Conservation (phyloP, 371 early-diverging fungal genomes). For the Mortierella polycephala region DNA sequence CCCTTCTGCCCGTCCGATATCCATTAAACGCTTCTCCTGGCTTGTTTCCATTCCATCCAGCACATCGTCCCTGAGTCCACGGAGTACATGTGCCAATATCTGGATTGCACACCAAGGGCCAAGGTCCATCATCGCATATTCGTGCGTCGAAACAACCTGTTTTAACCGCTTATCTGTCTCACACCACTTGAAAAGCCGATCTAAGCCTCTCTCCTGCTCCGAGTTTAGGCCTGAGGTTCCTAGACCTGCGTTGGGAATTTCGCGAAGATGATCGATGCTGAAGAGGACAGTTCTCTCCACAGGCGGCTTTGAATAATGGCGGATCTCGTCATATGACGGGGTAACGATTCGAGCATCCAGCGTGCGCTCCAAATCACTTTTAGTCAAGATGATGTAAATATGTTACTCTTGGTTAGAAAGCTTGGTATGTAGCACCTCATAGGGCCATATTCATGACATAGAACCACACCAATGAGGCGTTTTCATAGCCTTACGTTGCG, state of each 20-base stretch:
- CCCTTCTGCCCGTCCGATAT: slow-evolving; percentile 6
- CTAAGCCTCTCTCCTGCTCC: slow-evolving; percentile 32
- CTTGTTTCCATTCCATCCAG: background rate
- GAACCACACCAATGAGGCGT: too few relatives aligned
- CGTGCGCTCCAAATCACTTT: slow-evolving; percentile 17
- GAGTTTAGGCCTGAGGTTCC: slow-evolving; percentile 27
- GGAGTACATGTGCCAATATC: slow-evolving; percentile 61
- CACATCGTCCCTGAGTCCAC: slow-evolving; percentile 31
- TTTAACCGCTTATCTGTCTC: slow-evolving; percentile 1
- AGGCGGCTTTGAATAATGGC: slow-evolving; percentile 2
- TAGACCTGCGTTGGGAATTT: too few relatives aligned
- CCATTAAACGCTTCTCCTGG: background rate
- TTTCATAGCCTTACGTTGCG: slow-evolving; percentile 32
- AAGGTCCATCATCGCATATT: slow-evolving; percentile 41
- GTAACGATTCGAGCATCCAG: slow-evolving; percentile 14
- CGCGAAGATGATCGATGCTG: background rate
- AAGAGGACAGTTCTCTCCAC: slow-evolving; percentile 9
- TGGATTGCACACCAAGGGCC: slow-evolving; percentile 76
- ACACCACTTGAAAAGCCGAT: slow-evolving; percentile 46
- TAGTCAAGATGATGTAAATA: too few relatives aligned
- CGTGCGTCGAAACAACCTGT: background rate
- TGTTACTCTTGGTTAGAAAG: too few relatives aligned
- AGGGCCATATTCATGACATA: too few relatives aligned
- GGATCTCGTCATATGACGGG: slow-evolving; percentile 20
- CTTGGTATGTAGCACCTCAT: too few relatives aligned